Evolutionary conservation across 257 asterid genomes (phyloP).

Genomic region (Datura wrightii): DNA sequence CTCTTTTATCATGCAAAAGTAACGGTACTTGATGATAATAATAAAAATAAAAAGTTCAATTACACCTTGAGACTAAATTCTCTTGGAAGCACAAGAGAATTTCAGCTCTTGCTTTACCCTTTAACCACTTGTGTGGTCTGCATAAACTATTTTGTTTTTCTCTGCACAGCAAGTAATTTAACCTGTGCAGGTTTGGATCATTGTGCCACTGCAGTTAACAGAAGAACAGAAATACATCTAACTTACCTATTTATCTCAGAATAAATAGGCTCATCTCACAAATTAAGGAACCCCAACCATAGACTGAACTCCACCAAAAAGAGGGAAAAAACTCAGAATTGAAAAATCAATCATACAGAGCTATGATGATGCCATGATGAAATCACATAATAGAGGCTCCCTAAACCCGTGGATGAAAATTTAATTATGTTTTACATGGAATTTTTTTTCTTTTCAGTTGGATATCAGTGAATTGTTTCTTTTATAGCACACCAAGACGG

Average conservation of each 20-base stretch:
- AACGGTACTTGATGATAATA: background rate
- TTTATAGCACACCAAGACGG: background rate
- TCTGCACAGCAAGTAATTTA: background rate
- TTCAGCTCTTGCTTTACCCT: background rate
- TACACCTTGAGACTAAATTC: constrained; percentile 19
- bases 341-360: background rate
- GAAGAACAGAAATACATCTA: background rate
- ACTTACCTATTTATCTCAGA: background rate
- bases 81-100: background rate
- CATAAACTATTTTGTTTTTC: background rate
- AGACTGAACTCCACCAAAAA: background rate
- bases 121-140: background rate
- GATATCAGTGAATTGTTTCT: background rate
- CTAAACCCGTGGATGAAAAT: background rate
- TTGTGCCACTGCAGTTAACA: background rate
- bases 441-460: background rate
- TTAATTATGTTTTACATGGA: background rate
- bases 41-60: background rate
- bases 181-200: background rate
- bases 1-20: background rate
- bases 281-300: background rate
- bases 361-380: background rate
- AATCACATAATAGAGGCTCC: background rate
- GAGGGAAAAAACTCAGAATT: background rate
- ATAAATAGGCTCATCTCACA: background rate